phyloP scores from a whole-genome alignment of 257 asterid species.

The Solanum sitiens region DNA sequence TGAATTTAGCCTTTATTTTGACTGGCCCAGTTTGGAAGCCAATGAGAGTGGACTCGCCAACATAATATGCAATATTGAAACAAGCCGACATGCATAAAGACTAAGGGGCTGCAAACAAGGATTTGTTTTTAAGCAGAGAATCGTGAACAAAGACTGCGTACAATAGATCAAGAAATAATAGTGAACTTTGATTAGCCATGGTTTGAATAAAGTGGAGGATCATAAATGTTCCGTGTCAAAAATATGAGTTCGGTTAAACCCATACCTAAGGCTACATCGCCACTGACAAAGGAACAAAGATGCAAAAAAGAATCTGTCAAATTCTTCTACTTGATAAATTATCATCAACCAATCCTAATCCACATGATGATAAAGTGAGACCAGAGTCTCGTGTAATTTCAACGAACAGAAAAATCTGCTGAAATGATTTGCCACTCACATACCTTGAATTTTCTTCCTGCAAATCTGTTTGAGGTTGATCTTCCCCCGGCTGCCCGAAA shows the following conservation, averaged over 20 bases:
- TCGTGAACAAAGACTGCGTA: background rate
- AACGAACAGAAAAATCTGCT: conserved; percentile 10
- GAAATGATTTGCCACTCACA: conserved; percentile 7
- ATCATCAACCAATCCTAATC: background rate
- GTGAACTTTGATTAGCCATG: background rate
- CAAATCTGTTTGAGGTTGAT: conserved; percentile 32
- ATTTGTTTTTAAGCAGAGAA: background rate
- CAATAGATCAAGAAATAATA: background rate
- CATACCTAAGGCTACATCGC: background rate
- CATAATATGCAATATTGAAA: background rate
- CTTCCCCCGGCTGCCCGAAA: conserved; percentile 58
- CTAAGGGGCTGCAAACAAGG: background rate
- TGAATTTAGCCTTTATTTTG: background rate
- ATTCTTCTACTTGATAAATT: background rate
- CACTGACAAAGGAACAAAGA: background rate
- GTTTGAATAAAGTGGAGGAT: background rate
- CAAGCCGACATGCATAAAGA: background rate
- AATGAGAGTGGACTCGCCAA: background rate
- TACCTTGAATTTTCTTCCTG: conserved; percentile 74
- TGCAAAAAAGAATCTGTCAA: background rate
- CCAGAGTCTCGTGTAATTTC: background rate
- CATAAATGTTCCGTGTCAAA: background rate
- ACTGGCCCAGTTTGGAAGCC: background rate
- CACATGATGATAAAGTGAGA: background rate
- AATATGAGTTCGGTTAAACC: background rate